These are phyloP conservation scores for Neospora caninum DNA, from an alignment of 169 alveolate genomes.

Conservation along the genomic window DNA sequence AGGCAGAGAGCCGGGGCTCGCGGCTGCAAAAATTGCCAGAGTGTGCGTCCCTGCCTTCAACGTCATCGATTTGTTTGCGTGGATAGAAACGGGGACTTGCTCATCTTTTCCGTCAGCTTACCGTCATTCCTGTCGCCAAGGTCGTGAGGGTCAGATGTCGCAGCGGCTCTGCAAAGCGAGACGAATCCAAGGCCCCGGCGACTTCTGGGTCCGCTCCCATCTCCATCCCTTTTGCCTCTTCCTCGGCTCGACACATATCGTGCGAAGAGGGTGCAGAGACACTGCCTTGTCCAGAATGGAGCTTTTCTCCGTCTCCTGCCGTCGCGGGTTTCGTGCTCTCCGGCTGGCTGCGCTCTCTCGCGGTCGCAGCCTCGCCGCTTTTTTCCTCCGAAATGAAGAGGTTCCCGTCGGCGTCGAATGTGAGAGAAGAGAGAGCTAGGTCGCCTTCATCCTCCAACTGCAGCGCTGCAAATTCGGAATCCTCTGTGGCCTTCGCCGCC, in stretches of 20 bases:
- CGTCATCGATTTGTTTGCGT: too few species aligned
- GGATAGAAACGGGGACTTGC: too few species aligned
- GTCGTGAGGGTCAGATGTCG: slow-evolving; percentile 8
- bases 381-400: not conserved
- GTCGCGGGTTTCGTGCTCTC: too few species aligned
- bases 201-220: not conserved
- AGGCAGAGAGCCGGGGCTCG: too few species aligned
- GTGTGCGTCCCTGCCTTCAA: too few species aligned
- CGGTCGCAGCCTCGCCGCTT: not conserved
- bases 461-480: not conserved
- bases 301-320: too few species aligned
- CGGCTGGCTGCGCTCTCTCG: not conserved
- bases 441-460: not conserved
- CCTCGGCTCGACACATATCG: not conserved
- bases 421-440: not conserved
- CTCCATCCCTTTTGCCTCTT: not conserved
- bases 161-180: slow-evolving; percentile 29
- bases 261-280: too few species aligned
- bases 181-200: not conserved
- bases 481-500: not conserved
- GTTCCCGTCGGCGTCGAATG: not conserved
- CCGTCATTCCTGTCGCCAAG: slow-evolving; percentile 26
- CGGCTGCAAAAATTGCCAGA: too few species aligned
- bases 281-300: too few species aligned
- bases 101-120: not conserved